phyloP scores from a whole-genome alignment of 1,139 yeast species.

The Suhomyces bolitotheri region DNA sequence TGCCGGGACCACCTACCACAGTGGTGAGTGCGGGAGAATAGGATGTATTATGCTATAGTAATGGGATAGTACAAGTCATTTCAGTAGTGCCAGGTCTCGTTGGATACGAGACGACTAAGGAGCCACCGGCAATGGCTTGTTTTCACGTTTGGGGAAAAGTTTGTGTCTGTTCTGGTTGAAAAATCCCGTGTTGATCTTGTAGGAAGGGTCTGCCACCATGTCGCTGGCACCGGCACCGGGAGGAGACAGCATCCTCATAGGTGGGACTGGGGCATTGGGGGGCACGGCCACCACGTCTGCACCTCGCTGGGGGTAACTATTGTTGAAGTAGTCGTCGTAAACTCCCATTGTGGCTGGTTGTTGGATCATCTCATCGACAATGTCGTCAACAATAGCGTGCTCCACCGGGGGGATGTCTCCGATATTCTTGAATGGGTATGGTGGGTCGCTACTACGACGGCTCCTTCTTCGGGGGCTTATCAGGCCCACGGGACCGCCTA shows the following conservation, averaged over 20 bases:
- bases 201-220: slow-evolving; percentile 3
- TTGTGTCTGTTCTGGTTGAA: slow-evolving; percentile 15
- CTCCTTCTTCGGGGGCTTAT: slow-evolving; percentile 7
- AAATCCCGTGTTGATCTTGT: slow-evolving; percentile 13
- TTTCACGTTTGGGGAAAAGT: slow-evolving; percentile 11
- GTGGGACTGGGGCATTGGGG: neutral
- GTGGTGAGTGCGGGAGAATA: too few species aligned
- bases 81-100: too few species aligned
- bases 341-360: slow-evolving; percentile 5
- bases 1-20: too few species aligned
- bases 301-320: neutral
- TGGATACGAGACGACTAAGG: slow-evolving; percentile 5
- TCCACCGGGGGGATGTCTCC: slow-evolving; percentile 9
- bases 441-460: slow-evolving; percentile 12
- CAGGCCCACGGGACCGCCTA: neutral
- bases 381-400: slow-evolving; percentile 9
- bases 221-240: neutral
- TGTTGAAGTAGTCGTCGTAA: slow-evolving; percentile 11
- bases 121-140: slow-evolving; percentile 10
- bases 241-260: neutral
- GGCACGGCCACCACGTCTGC: neutral
- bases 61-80: too few species aligned
- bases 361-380: slow-evolving; percentile 5
- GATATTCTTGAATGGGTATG: slow-evolving; percentile 8
- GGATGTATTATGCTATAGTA: too few species aligned